These are phyloP conservation scores for Coemansia sp. DNA, from an alignment of 371 early-diverging fungal genomes.

Conservation along the genomic window DNA sequence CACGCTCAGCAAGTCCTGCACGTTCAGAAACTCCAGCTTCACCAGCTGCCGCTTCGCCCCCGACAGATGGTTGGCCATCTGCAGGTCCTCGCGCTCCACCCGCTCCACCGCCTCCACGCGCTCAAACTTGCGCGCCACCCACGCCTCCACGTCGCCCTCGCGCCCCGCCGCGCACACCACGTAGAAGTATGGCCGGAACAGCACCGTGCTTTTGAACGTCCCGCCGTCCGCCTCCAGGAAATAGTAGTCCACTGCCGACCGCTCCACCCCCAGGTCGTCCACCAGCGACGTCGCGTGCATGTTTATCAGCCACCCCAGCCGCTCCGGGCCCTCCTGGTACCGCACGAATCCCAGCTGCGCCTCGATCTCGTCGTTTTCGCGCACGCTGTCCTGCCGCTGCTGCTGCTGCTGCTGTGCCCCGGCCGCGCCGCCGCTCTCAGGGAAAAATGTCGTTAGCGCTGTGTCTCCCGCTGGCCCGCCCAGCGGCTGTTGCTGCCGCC, in stretches of 20 bases:
- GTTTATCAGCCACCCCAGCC: conserved; percentile 94
- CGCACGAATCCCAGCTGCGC: conserved; percentile 76
- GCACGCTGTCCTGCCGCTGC: conserved; percentile 24
- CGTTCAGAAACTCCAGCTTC: conserved; percentile 82
- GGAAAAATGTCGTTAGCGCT: too few species aligned
- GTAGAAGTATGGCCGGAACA: conserved; percentile 89
- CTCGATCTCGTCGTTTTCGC: conserved; percentile 57
- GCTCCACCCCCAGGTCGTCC: conserved; percentile 35
- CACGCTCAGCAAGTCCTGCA: conserved; percentile 73
- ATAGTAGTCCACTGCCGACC: conserved; percentile 84
- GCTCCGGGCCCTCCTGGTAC: conserved; percentile 75
- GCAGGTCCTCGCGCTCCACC: conserved; percentile 82
- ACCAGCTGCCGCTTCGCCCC: conserved; percentile 72
- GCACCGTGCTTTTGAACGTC: conserved; percentile 82
- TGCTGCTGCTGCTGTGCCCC: conserved; percentile 10
- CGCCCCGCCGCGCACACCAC: conserved; percentile 72
- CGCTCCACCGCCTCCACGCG: conserved; percentile 63
- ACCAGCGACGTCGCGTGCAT: conserved; percentile 68
- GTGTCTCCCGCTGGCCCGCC: too few species aligned
- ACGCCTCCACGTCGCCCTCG: conserved; percentile 86
- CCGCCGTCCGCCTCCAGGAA: conserved; percentile 89
- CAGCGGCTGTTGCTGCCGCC: too few species aligned
- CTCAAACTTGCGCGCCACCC: conserved; percentile 73
- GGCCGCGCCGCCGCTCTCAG: not conserved
- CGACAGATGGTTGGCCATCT: conserved; percentile 88